phyloP scores from a whole-genome alignment of 805 yeast species.

The Isabelozyma rhagii region DNA sequence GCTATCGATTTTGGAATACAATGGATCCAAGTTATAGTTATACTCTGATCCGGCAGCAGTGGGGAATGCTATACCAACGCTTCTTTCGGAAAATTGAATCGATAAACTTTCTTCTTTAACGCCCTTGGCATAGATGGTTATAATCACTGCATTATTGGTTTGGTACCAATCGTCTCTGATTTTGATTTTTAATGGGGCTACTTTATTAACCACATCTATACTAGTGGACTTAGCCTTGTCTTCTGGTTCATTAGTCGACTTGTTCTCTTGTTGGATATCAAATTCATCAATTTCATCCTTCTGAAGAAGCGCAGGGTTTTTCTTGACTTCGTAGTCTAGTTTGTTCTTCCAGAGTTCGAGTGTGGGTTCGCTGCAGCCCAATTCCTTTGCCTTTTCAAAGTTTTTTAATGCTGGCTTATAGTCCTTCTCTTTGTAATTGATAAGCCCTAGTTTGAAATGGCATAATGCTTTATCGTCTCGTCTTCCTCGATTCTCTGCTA shows the following conservation, averaged over 20 bases:
- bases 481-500: constrained; percentile 47
- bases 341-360: constrained; percentile 47
- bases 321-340: constrained; percentile 27
- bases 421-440: constrained; percentile 42
- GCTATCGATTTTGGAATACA: constrained; percentile 51
- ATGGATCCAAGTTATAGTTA: constrained; percentile 51
- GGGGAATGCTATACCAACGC: constrained; percentile 46
- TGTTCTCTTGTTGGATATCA: background rate
- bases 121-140: constrained; percentile 69
- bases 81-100: constrained; percentile 34
- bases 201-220: constrained; percentile 31
- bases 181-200: constrained; percentile 36
- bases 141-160: constrained; percentile 48
- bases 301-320: constrained; percentile 12
- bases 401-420: constrained; percentile 38
- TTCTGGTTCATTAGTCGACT: background rate
- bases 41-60: constrained; percentile 52
- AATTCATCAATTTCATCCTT: constrained; percentile 7
- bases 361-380: constrained; percentile 44
- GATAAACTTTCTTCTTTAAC: constrained; percentile 49
- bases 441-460: constrained; percentile 47
- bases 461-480: constrained; percentile 45
- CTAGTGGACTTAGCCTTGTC: constrained; percentile 11
- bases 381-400: constrained; percentile 40
- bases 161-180: constrained; percentile 59